A percentile compares a stretch with the other conserved stretches of the same genome.
Conservation (phyloP, 2,329 filamentous ascomycete species). For the Diaporthe amygdali region DNA sequence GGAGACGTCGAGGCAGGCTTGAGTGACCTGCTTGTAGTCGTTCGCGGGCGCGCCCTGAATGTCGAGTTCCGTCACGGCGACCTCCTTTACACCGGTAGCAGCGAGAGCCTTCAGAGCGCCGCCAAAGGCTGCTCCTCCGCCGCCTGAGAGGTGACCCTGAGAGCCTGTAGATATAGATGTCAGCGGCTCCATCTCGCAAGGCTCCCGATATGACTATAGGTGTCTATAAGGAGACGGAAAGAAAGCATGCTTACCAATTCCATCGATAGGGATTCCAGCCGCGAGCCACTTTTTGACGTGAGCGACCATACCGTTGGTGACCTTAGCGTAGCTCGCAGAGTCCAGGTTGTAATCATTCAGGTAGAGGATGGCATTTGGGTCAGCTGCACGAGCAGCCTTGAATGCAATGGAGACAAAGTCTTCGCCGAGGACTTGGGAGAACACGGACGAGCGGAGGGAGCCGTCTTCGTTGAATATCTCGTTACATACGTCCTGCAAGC, state of each 20-base stretch:
- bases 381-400: constrained; percentile 68
- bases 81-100: constrained; percentile 52
- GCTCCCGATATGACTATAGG: too few species aligned
- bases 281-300: constrained; percentile 69
- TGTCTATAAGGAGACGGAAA: too few species aligned
- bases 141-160: constrained; percentile 58
- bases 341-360: constrained; percentile 80
- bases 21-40: constrained; percentile 61
- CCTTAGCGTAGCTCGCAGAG: constrained; percentile 62
- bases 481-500: constrained; percentile 65
- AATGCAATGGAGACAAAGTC: constrained; percentile 75
- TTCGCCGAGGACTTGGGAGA: constrained; percentile 72
- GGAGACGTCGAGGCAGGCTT: constrained; percentile 30
- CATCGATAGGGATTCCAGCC: constrained; percentile 68
- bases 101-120: constrained; percentile 59
- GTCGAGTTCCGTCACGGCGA: constrained; percentile 72
- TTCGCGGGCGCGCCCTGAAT: constrained; percentile 60
- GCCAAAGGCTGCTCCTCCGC: constrained; percentile 42
- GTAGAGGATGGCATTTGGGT: constrained; percentile 72
- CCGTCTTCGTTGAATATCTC: constrained; percentile 70
- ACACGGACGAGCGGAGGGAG: constrained; percentile 63
- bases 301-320: constrained; percentile 52
- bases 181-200: neutral
- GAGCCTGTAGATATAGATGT: constrained; percentile 41
- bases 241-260: constrained; percentile 44